Base-by-base conservation (phyloP, 1,139 yeast genomes). In the Debaryomycetaceae sp. region DNA sequence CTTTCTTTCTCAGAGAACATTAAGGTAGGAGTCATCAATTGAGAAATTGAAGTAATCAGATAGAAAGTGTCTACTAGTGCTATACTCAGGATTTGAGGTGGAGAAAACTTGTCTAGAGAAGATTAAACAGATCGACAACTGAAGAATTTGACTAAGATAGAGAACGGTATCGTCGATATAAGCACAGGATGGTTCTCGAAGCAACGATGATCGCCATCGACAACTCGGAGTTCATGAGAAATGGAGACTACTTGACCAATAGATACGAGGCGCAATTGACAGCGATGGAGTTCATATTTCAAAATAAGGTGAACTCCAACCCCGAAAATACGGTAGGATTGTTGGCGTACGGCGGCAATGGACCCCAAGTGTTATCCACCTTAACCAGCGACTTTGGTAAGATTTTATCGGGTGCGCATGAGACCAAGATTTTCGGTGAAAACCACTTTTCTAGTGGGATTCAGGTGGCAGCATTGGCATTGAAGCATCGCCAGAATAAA, bases 131-230 rank as follows among this genome's bases (percentile, higher is more conserved):
- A 34, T 34, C 36, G 9, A 17, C 11, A 27, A 27, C 4, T 27
- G 31, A 27, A 27, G 31, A 11, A 27, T 4, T 27, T 8, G 31
- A 27, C 11, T 27, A 11, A 27, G 31, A 27, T 27, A 27, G 31
- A 8, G 31, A 27, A 11, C 31, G 11, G 8, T 11, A 27, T 27
- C 31, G 4, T 7, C 31, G 11, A 27, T 11, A 27, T 8, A 7
- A 27, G 31, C 11, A 11, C 11, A 40, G 51, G 42, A 89, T 89
- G 97, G 97, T 85, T 53, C 81, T 91, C 60, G 98, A 93, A 70
- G 98, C 99, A 51, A 87, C 97, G 17, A 91, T 93, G 88, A 81
- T 93, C 53, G 89, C 90, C 57, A 81, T 93, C 60, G 99, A 95
- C 71, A 91, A 90, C 76, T 89, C 97, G 48, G 99, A 95, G 69